Conservation (phyloP, 1,284 basidiomycete species). For the Ganoderma meredithae region DNA sequence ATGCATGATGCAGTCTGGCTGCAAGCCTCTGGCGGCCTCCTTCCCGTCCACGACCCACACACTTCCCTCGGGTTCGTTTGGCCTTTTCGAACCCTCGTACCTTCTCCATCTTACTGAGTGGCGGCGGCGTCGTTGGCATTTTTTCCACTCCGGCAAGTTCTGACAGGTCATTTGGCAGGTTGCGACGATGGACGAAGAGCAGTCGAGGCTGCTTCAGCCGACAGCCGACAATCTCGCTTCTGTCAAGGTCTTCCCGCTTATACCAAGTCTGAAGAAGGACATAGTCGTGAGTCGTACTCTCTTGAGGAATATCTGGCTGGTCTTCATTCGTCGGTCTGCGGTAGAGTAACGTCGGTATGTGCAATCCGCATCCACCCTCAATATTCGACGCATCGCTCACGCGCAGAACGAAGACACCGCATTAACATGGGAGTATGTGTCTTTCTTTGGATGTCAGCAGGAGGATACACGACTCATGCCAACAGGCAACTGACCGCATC, state of each 20-base stretch:
- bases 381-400: conserved; percentile 12
- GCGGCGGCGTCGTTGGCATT: neutral
- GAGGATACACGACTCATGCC: neutral
- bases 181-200: conserved; percentile 40
- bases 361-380: conserved; percentile 3
- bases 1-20: neutral
- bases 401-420: conserved; percentile 64
- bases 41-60: neutral
- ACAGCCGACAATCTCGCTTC: conserved; percentile 62
- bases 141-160: neutral
- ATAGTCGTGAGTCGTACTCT: conserved; percentile 58
- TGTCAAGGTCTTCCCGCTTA: conserved; percentile 79
- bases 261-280: conserved; percentile 73
- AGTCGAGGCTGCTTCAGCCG: conserved; percentile 55
- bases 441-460: neutral
- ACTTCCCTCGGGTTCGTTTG: neutral
- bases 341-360: conserved; percentile 56
- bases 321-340: conserved; percentile 22
- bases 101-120: neutral
- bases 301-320: neutral
- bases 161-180: neutral
- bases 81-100: neutral
- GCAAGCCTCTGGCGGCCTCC: neutral
- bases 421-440: conserved; percentile 77
- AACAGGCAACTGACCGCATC: conserved; percentile 79